Evolutionary conservation across 1,284 basidiomycete species (phyloP).

Genomic region (Laetiporus sulphureus): DNA sequence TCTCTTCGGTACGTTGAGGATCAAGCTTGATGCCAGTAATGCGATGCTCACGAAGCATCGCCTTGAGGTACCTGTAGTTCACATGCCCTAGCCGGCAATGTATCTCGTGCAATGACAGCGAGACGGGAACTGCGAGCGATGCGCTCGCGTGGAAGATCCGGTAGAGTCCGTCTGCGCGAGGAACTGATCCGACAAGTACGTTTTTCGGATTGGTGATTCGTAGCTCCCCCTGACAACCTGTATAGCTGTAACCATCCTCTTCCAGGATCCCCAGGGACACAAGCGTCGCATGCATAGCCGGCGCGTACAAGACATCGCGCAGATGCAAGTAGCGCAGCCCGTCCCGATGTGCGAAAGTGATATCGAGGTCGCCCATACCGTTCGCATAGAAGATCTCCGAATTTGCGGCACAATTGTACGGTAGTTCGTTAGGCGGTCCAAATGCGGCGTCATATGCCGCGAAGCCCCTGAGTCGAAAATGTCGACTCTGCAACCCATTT

Average conservation of each 20-base stretch:
- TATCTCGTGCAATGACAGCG: conserved; percentile 15
- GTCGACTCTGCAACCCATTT: background rate
- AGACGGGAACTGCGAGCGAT: background rate
- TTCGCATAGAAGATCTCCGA: conserved; percentile 23
- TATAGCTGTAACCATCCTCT: conserved; percentile 14
- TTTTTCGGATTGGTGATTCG: background rate
- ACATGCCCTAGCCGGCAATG: conserved; percentile 30
- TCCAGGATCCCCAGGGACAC: conserved; percentile 26
- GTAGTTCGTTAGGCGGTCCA: conserved; percentile 16
- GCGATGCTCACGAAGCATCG: conserved; percentile 22
- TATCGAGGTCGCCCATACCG: conserved; percentile 24
- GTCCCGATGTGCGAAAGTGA: conserved; percentile 23
- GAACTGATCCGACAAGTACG: background rate
- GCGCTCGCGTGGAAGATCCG: background rate
- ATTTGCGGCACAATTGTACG: conserved; percentile 20
- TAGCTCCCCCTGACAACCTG: conserved; percentile 1
- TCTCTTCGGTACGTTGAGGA: conserved; percentile 3
- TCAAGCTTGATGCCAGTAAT: conserved; percentile 26
- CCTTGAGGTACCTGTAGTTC: conserved; percentile 2
- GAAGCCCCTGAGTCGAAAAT: conserved; percentile 4
- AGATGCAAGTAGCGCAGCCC: conserved; percentile 12
- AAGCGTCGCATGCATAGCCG: conserved; percentile 27
- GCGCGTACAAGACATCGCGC: conserved; percentile 26
- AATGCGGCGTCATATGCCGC: conserved; percentile 25
- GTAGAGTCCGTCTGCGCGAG: conserved; percentile 3